phyloP scores from a whole-genome alignment of 2,329 filamentous ascomycete species.

The Tolypocladium nubicola region DNA sequence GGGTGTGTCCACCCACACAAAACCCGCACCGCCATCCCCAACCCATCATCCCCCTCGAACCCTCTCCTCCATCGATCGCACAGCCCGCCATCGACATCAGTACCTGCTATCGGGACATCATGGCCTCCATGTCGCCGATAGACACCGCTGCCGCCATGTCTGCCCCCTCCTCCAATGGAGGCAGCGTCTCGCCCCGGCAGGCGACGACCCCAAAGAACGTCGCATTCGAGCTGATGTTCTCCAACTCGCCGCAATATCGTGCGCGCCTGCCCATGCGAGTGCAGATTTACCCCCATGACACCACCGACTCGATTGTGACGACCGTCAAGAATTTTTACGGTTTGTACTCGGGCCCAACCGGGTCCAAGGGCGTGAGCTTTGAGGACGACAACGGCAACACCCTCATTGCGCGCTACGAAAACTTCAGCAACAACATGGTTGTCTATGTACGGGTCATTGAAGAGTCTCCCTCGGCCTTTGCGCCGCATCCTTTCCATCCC shows the following conservation, averaged over 20 bases:
- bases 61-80: conserved; percentile 10
- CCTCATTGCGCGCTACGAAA: conserved; percentile 92
- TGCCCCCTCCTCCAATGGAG: conserved; percentile 27
- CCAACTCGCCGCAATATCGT: conserved; percentile 55
- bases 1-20: conserved; percentile 17
- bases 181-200: conserved; percentile 36
- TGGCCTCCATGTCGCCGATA: conserved; percentile 37
- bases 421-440: conserved; percentile 84
- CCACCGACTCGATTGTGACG: conserved; percentile 93
- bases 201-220: conserved; percentile 56
- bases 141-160: conserved; percentile 21
- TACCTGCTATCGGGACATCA: conserved; percentile 14
- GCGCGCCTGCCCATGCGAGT: conserved; percentile 76
- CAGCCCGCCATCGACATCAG: conserved; percentile 8
- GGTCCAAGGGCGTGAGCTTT: conserved; percentile 80
- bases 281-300: conserved; percentile 90
- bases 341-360: conserved; percentile 64
- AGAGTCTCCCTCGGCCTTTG: conserved; percentile 34
- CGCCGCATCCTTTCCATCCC: conserved; percentile 40
- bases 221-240: conserved; percentile 66
- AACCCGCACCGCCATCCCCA: conserved; percentile 19
- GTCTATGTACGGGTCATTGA: conserved; percentile 85
- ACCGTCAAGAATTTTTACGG: conserved; percentile 99
- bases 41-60: conserved; percentile 7
- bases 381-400: conserved; percentile 84